Conservation (phyloP, 2,329 filamentous ascomycete species). For the Hymenoscyphus occultus region DNA sequence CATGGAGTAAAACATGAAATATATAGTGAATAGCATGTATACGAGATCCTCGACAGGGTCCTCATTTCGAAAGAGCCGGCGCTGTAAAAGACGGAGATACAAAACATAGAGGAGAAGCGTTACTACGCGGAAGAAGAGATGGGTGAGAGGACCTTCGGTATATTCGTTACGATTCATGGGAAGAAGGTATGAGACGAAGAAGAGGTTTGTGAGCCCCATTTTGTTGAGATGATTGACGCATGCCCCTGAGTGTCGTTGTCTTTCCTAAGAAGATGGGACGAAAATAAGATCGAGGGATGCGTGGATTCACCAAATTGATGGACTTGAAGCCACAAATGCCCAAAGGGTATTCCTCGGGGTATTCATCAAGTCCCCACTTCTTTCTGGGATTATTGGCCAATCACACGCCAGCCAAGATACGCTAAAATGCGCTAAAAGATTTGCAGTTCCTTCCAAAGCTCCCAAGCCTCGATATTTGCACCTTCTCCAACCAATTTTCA, state of each 20-base stretch:
- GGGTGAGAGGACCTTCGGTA: background rate
- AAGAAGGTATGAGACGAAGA: background rate
- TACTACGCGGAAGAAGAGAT: background rate
- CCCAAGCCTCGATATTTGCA: background rate
- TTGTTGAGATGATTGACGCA: background rate
- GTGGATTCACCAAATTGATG: too few relatives aligned
- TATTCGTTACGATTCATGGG: constrained; percentile 1
- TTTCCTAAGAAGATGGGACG: background rate
- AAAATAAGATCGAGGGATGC: too few relatives aligned
- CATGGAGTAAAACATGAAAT: constrained; percentile 1
- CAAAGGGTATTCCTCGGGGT: too few relatives aligned
- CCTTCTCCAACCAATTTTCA: constrained; percentile 9
- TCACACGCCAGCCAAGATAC: background rate
- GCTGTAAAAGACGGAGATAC: constrained; percentile 2
- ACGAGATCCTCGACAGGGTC: background rate
- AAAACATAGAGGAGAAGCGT: constrained; percentile 3
- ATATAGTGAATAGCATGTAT: background rate
- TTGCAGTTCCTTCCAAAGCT: background rate
- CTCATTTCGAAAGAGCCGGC: background rate
- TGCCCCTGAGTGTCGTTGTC: background rate
- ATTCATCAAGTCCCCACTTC: too few relatives aligned
- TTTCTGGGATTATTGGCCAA: background rate
- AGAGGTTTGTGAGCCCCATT: background rate
- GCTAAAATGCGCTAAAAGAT: background rate
- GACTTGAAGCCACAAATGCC: too few relatives aligned